phyloP scores from a whole-genome alignment of 306 rosid genomes.

The Urtica urens region DNA sequence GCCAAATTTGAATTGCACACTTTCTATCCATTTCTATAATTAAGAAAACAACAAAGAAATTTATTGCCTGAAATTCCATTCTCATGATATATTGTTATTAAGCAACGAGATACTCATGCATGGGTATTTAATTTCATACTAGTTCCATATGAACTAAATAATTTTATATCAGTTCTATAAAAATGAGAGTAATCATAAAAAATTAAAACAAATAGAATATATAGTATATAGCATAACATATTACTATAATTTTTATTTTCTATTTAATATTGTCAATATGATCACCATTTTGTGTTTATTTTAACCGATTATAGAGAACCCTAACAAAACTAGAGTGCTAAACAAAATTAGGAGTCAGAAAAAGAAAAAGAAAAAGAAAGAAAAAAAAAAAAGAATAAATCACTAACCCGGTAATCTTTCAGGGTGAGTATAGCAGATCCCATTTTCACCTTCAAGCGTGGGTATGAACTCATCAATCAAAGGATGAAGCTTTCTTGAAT shows the following conservation, averaged over 20 bases:
- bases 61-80: neutral
- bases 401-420: constrained; percentile 72
- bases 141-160: too few relatives aligned
- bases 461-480: constrained; percentile 77
- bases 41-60: too few relatives aligned
- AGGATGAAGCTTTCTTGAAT: constrained; percentile 64
- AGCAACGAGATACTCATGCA: too few relatives aligned
- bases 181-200: too few relatives aligned
- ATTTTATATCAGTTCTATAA: too few relatives aligned
- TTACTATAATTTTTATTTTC: too few relatives aligned
- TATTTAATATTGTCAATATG: too few relatives aligned
- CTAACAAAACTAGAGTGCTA: neutral
- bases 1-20: neutral
- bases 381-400: neutral
- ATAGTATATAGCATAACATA: too few relatives aligned
- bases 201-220: too few relatives aligned
- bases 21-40: too few relatives aligned
- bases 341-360: neutral
- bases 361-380: neutral
- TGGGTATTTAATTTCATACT: too few relatives aligned
- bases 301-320: neutral
- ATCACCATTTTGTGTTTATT: too few relatives aligned
- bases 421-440: constrained; percentile 93
- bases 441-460: constrained; percentile 76
- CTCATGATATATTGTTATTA: neutral